Conservation (phyloP, 2,329 filamentous ascomycete species). For the Atkinsonella texensis region DNA sequence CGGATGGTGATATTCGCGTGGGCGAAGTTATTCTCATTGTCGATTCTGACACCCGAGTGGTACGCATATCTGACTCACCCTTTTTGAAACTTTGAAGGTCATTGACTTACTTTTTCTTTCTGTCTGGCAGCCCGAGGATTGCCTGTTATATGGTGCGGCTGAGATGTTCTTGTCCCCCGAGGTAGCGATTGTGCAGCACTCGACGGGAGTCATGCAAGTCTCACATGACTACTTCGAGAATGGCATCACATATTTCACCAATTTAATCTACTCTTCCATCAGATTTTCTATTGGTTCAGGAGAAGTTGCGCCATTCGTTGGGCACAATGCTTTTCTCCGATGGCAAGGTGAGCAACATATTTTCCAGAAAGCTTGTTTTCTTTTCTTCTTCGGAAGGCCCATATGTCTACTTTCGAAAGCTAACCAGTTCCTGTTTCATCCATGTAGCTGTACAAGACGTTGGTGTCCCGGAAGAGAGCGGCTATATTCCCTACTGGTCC, state of each 20-base stretch:
- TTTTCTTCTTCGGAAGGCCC: too few relatives aligned
- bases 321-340: slow-evolving; percentile 64
- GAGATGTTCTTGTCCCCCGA: slow-evolving; percentile 62
- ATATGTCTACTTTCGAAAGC: background rate
- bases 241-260: slow-evolving; percentile 64
- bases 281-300: slow-evolving; percentile 58
- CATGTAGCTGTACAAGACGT: slow-evolving; percentile 23
- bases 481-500: slow-evolving; percentile 59
- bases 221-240: slow-evolving; percentile 62
- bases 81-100: background rate
- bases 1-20: slow-evolving; percentile 47
- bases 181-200: slow-evolving; percentile 60
- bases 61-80: slow-evolving; percentile 1
- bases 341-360: slow-evolving; percentile 32
- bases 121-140: slow-evolving; percentile 39
- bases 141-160: slow-evolving; percentile 54
- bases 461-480: slow-evolving; percentile 21
- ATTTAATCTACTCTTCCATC: slow-evolving; percentile 65
- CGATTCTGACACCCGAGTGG: slow-evolving; percentile 56
- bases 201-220: slow-evolving; percentile 67
- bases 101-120: background rate
- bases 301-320: slow-evolving; percentile 64
- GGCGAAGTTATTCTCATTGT: slow-evolving; percentile 55
- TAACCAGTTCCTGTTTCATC: background rate
- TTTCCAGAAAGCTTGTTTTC: background rate